Evolutionary conservation across 306 rosid genomes (phyloP).

Genomic region (Coriaria nepalensis): DNA sequence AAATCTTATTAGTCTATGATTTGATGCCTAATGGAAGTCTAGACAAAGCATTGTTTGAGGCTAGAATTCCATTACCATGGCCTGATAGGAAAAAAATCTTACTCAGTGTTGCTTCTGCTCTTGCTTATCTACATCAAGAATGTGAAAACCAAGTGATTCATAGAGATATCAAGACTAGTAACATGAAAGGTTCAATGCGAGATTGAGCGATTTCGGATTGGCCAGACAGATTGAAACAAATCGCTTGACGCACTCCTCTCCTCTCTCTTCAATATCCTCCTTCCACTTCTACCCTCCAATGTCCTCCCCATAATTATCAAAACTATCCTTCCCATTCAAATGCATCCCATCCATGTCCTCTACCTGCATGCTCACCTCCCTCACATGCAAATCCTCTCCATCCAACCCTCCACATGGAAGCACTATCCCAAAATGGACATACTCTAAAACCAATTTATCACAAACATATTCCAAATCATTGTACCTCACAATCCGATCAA

Average conservation of each 20-base stretch:
- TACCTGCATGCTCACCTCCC: conserved; percentile 49
- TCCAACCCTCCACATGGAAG: conserved; percentile 33
- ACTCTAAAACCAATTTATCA: conserved; percentile 20
- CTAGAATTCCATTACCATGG: conserved; percentile 71
- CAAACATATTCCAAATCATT: too few species aligned
- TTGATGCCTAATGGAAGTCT: conserved; percentile 95
- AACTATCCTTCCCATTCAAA: conserved; percentile 49
- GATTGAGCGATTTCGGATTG: conserved; percentile 83
- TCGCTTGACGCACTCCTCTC: conserved; percentile 69
- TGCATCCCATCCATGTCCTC: conserved; percentile 68
- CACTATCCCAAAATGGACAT: conserved; percentile 26
- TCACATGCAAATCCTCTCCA: conserved; percentile 35
- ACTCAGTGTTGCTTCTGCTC: conserved; percentile 77
- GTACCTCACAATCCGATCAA: too few species aligned
- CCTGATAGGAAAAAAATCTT: conserved; percentile 58
- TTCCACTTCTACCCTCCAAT: conserved; percentile 37
- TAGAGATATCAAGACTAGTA: conserved; percentile 85
- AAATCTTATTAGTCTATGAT: conserved; percentile 76
- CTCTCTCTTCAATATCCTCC: conserved; percentile 7
- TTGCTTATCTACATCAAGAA: conserved; percentile 87
- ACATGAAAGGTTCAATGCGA: conserved; percentile 81
- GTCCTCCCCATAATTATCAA: conserved; percentile 44
- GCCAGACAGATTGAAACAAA: conserved; percentile 90
- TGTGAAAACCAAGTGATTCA: conserved; percentile 95
- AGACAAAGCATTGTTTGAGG: conserved; percentile 83